These are phyloP conservation scores for Musa troglodytarum DNA, from an alignment of 176 grass and related monocot species.

Conservation along the genomic window DNA sequence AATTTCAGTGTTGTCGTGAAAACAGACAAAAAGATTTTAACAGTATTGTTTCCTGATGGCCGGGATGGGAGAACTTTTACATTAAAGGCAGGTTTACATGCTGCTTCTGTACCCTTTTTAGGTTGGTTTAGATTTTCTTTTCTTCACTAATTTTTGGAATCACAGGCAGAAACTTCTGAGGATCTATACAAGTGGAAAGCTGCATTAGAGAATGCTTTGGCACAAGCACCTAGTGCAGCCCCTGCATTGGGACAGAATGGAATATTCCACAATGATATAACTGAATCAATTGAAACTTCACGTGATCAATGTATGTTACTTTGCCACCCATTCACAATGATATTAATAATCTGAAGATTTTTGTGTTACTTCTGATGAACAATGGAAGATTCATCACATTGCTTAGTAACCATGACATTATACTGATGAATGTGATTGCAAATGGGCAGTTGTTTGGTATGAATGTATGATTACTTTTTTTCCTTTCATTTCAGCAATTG, in stretches of 20 bases:
- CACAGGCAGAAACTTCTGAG: slow-evolving; percentile 62
- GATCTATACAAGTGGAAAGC: slow-evolving; percentile 17
- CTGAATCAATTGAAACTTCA: slow-evolving; percentile 4
- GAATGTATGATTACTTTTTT: not conserved
- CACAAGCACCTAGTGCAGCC: slow-evolving; percentile 15
- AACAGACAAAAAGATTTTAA: slow-evolving; percentile 86
- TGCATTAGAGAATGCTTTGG: slow-evolving; percentile 18
- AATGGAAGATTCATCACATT: not conserved
- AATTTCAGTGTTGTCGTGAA: slow-evolving; percentile 76
- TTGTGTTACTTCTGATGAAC: not conserved
- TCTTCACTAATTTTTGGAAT: slow-evolving; percentile 18
- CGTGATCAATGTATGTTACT: not conserved
- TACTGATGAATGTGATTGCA: not conserved
- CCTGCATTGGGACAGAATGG: slow-evolving; percentile 21
- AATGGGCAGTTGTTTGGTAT: not conserved
- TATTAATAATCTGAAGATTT: not conserved
- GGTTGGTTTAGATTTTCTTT: not conserved
- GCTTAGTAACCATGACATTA: not conserved
- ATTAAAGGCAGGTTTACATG: slow-evolving; percentile 46
- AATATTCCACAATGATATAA: slow-evolving; percentile 9
- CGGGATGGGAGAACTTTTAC: slow-evolving; percentile 74
- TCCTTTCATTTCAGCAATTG: too few species aligned
- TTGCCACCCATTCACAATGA: not conserved
- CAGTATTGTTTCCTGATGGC: slow-evolving; percentile 85
- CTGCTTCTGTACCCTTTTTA: not conserved